Base-by-base conservation (phyloP, 352 stramenopile species). In the Pythium scleroteichum region DNA sequence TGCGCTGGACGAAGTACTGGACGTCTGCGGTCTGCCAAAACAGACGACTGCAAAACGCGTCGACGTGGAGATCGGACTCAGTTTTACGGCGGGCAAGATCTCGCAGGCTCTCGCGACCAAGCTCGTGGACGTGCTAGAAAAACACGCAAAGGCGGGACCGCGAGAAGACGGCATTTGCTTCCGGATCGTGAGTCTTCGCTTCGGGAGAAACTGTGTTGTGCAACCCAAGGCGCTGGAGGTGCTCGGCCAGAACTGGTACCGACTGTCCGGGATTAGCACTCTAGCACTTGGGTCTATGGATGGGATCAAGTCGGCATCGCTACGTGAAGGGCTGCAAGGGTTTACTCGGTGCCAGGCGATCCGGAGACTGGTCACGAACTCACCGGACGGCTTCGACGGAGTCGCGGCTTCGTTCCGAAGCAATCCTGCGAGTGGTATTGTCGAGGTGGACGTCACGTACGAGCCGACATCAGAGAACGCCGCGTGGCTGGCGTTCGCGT, bases 401-500 rank as follows among this genome's bases (percentile, higher is more conserved):
- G n/a, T 63, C 7, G 56, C 56, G 0, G 7, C 56, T 9, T 46
- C 46, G 0, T 19, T 63, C 1, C 56, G 56, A 4, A 26, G 9
- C 26, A 39, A 47, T 3, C 20, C 29, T 3, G 32, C 26, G 3
- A 26, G 45, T 0, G 14, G 27, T 6, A 9, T 63, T 8, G 14
- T 44, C 20, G 46, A 63, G 19, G 20, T 63, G 17, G 56, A 63
- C 14, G 46, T 51, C 0, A 9, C 22, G 19, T 56, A 29, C 16
- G 17, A 9, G 0, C 22, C 46, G 46, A 56, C 33, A 16, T 6
- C 19, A 1, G 58, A 65, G 17, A 51, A 45, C 39, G 58, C 58
- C 0, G 63, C 57, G 14, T 85, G 75, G 75, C 71, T 85, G 46
- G 75, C 68, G 17, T 57, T 76, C 27, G 73, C 62, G 19, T 59